Evolutionary conservation across 768 basidiomycete genomes (phyloP), one percentile per base, ranked within the genome.

Genomic region (Termitomyces sp.): DNA sequence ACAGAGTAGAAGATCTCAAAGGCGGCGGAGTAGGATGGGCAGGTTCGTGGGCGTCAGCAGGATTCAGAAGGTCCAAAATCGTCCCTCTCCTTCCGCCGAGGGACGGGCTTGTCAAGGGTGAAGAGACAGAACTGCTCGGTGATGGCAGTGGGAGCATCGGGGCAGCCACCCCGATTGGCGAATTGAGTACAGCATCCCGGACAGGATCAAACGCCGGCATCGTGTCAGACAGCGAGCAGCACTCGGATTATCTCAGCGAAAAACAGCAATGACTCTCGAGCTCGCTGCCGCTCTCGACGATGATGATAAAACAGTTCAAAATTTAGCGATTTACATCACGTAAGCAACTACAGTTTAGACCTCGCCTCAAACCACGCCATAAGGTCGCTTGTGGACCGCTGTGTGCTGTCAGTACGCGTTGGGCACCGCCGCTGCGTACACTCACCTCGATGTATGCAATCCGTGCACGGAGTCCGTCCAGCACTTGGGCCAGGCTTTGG

Each of bases 131-230:
- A 59, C 61, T 61, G 63, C 55, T 61, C 60, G 66, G 60, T 50
- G 67, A 64, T 59, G 67, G 58, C 39, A 63, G 60, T 58, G 63
- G 60, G 54, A 68, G 61, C 54, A 60, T 61, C 26, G 66, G 64
- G 18, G 60, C 75, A 56, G 78, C 67, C 62, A 77, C 76, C 41
- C 79, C 76, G 64, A 84, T 70, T 31, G 89, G 89, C 43, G 87
- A 88, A 72, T 89, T 89, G 65, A 88, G 81, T 66, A 90, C 87
- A 60, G 90, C 90, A 79, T 92, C 90, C 70, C 90, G 82, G 60
- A 92, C 89, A 65, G 90, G 89, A 79, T 92, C 90, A 79, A 91
- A 90, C 57, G 82, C 82, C 64, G 89, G 85, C 86, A 86, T 86
- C 56, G 62, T 62, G 57, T 61, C 58, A 52, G 55, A 64, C 61